Conservation (phyloP, 768 basidiomycete genomes). For the Lactarius hatsudake region DNA sequence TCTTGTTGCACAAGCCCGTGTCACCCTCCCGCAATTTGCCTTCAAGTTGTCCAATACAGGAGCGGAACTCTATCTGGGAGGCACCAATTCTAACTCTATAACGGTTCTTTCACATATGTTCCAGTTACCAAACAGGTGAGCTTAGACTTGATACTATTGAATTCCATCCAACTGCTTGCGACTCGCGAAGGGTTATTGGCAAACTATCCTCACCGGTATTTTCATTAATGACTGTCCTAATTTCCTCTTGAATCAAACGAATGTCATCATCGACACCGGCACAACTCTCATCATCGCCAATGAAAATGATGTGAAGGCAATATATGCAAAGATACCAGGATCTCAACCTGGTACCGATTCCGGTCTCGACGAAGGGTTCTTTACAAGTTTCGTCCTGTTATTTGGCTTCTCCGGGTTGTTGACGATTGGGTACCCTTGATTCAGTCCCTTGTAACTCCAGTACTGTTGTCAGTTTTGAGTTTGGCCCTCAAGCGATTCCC, state of each 20-base stretch:
- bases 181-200: constrained; percentile 22
- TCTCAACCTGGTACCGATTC: constrained; percentile 9
- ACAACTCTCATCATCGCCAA: constrained; percentile 29
- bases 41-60: constrained; percentile 4
- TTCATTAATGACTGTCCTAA: background rate
- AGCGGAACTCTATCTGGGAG: constrained; percentile 17
- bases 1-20: background rate
- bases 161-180: background rate
- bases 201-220: constrained; percentile 17
- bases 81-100: constrained; percentile 1
- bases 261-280: constrained; percentile 29
- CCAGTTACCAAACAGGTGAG: constrained; percentile 1
- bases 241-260: constrained; percentile 3
- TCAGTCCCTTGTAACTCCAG: background rate
- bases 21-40: background rate
- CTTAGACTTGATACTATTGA: background rate
- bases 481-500: background rate
- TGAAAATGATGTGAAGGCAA: constrained; percentile 5
- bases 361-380: background rate
- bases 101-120: constrained; percentile 7
- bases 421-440: background rate
- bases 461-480: background rate
- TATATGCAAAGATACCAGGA: constrained; percentile 25
- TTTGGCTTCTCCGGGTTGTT: background rate
- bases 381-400: background rate